phyloP scores from a whole-genome alignment of 805 yeast species.

The Cyberlindnera veronae region DNA sequence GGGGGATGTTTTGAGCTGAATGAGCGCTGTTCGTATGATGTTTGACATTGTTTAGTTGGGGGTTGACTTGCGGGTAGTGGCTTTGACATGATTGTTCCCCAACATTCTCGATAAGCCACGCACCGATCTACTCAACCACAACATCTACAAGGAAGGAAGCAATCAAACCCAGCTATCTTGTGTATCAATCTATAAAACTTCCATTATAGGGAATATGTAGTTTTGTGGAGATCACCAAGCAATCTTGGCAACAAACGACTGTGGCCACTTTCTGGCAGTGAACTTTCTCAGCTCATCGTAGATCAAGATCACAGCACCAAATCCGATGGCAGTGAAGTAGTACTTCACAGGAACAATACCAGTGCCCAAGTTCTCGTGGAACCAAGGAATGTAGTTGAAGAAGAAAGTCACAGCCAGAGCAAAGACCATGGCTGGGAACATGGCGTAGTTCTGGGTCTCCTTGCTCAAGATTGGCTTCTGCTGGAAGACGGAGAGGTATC shows the following conservation, averaged over 20 bases:
- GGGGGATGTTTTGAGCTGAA: slow-evolving; percentile 70
- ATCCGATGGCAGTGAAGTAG: slow-evolving; percentile 43
- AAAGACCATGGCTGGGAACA: slow-evolving; percentile 34
- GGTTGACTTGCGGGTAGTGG: background rate
- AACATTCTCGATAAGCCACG: too few relatives aligned
- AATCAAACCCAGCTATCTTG: background rate
- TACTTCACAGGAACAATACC: slow-evolving; percentile 41
- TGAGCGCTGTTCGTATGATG: slow-evolving; percentile 50
- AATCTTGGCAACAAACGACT: slow-evolving; percentile 34
- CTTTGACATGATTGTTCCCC: too few relatives aligned
- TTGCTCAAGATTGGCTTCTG: slow-evolving; percentile 36
- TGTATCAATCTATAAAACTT: too few relatives aligned
- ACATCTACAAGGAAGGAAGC: too few relatives aligned
- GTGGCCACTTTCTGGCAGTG: slow-evolving; percentile 36
- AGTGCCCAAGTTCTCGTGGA: slow-evolving; percentile 35
- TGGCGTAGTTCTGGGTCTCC: slow-evolving; percentile 19
- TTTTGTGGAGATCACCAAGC: slow-evolving; percentile 35
- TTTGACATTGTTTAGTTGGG: background rate
- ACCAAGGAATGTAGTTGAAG: slow-evolving; percentile 40
- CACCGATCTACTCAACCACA: too few relatives aligned
- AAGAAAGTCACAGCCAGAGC: slow-evolving; percentile 38
- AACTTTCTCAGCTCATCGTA: slow-evolving; percentile 43
- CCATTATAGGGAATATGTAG: background rate
- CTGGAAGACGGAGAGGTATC: slow-evolving; percentile 40
- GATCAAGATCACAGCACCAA: slow-evolving; percentile 37